A percentile compares a stretch with the other conserved stretches of the same genome.
Evolutionary conservation across 83 land plant species (phyloP).

Genomic region (Larix sibirica): DNA sequence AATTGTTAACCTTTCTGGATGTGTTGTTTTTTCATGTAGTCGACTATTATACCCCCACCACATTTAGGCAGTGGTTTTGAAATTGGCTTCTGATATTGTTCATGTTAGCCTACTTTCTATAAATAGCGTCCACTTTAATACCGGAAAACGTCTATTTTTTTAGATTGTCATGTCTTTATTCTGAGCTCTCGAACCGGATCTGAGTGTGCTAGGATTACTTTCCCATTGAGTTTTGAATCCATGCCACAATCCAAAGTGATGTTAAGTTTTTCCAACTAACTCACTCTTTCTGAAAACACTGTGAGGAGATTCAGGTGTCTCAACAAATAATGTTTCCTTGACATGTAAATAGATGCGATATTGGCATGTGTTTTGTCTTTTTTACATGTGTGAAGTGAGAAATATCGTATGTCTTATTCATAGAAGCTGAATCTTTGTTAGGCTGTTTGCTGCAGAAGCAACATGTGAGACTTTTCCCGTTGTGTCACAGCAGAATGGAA

Average conservation of each 20-base stretch:
- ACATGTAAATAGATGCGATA: not conserved
- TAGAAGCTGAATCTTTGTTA: not conserved
- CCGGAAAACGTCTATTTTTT: no score
- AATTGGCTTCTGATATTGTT: not conserved
- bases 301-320: not conserved
- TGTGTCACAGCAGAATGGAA: constrained; percentile 89
- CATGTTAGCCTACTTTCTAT: not conserved
- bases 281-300: not conserved
- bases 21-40: not conserved
- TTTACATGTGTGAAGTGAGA: not conserved
- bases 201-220: not conserved
- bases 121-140: not conserved
- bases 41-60: not conserved
- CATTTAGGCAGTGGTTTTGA: not conserved
- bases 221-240: not conserved
- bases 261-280: not conserved
- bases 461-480: constrained; percentile 62
- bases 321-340: not conserved
- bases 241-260: not conserved
- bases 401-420: constrained; percentile 8
- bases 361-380: not conserved
- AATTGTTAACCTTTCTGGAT: not conserved
- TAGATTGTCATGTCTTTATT: not conserved
- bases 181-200: not conserved
- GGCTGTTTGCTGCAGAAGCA: constrained; percentile 55